Conservation (phyloP, 352 stramenopile genomes). For the Peronospora destructor region DNA sequence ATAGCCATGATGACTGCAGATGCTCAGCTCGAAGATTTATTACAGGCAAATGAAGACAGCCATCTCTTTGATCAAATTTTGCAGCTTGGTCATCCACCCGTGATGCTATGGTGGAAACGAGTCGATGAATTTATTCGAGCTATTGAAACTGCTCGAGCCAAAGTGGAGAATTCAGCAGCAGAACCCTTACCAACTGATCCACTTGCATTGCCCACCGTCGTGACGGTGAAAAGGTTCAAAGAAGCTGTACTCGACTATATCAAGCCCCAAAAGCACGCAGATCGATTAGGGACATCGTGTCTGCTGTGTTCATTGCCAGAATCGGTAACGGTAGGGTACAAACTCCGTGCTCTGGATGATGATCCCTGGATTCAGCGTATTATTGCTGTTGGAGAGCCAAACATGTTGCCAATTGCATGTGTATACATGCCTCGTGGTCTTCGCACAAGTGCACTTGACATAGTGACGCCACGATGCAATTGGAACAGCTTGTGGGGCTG, state of each 20-base stretch:
- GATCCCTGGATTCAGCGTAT: conserved; percentile 10
- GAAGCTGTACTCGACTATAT: conserved; percentile 15
- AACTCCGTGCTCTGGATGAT: conserved; percentile 3
- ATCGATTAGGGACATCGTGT: conserved; percentile 10
- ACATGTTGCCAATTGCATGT: conserved; percentile 9
- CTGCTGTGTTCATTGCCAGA: conserved; percentile 15
- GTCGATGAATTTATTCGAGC: conserved; percentile 14
- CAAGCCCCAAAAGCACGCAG: not conserved
- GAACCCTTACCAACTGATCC: conserved; percentile 7
- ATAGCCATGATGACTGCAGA: conserved; percentile 16
- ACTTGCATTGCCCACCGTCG: conserved; percentile 10
- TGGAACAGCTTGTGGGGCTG: conserved; percentile 7
- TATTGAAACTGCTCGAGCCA: conserved; percentile 15
- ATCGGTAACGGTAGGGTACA: conserved; percentile 7
- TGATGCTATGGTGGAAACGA: conserved; percentile 12
- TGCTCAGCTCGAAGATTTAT: conserved; percentile 21
- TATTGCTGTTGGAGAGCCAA: conserved; percentile 3
- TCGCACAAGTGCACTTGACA: conserved; percentile 15
- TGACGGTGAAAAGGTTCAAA: conserved; percentile 20
- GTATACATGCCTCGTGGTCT: conserved; percentile 19
- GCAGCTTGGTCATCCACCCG: conserved; percentile 9
- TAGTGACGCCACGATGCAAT: conserved; percentile 6
- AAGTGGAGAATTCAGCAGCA: not conserved
- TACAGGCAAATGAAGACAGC: conserved; percentile 11
- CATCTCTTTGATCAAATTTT: conserved; percentile 8